Evolutionary conservation across 2,329 filamentous ascomycete genomes (phyloP), one percentile per base, ranked within the genome.

Genomic region (Ophiocordyceps unilateralis): DNA sequence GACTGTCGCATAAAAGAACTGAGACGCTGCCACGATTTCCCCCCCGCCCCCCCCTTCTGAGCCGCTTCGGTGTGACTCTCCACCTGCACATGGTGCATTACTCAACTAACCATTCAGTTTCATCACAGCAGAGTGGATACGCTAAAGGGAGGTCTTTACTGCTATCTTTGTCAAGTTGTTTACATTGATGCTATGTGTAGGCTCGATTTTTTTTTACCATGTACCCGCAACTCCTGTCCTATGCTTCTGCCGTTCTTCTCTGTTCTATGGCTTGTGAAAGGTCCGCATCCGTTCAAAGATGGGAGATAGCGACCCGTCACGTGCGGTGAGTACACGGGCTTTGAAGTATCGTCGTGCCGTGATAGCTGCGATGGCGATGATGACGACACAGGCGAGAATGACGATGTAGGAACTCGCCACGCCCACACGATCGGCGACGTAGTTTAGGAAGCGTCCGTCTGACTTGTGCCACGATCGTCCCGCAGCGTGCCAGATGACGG

Each of bases 391-490:
- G 10, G 43, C 6, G n/a, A 41, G 7, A 4, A 14, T 15, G n/a
- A 41, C 19, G 20, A 34, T 34, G 32, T 36, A 24, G 1, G 39
- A 26, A 15, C 12, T 15, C 5, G 38, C n/a, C 14, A 41, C 14
- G 4, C 32, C 15, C 10, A 45, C 17, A 21, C 50, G 40, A 22
- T 53, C 51, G 3, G 46, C 48, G 5, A 52, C 23, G 19, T 47
- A 53, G n/a, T 53, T 53, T 23, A 53, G 26, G 1, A 43, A 12
- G 3, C 30, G 47, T 1, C 51, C 51, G 20, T 53, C 51, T 1
- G 50, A 44, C 0, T 50, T 46, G 19, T 53, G 51, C 51, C 51
- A 53, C 5, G 47, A 51, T n/a, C 51, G 41, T 2, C 50, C 51
- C 0, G 50, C 51, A 3, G 48, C 51, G 22, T 53, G 51, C 4